Conservation (phyloP, 2,329 filamentous ascomycete genomes). For the Graphilbum fragrans region DNA sequence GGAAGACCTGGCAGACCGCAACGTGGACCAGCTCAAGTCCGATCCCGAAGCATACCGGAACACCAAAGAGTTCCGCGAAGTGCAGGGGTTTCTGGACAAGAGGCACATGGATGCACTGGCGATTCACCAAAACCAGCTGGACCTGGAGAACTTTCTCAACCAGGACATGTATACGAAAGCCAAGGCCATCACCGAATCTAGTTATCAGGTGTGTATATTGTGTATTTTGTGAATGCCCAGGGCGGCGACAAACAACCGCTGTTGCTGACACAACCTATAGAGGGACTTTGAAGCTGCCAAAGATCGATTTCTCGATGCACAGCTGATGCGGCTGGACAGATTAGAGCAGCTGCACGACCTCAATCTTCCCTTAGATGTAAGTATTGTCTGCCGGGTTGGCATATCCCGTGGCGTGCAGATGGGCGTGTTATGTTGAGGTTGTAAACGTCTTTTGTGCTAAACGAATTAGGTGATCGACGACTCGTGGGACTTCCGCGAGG, state of each 20-base stretch:
- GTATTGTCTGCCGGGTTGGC: slow-evolving; percentile 15
- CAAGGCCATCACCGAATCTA: slow-evolving; percentile 5
- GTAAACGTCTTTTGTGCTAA: background rate
- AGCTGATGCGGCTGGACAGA: slow-evolving; percentile 32
- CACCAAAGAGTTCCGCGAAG: slow-evolving; percentile 36
- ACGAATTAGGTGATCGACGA: slow-evolving; percentile 11
- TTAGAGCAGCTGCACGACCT: slow-evolving; percentile 30
- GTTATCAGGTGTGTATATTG: slow-evolving; percentile 7
- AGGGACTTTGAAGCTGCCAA: slow-evolving; percentile 18
- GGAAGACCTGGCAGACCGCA: slow-evolving; percentile 51
- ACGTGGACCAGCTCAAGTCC: slow-evolving; percentile 42
- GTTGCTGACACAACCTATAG: slow-evolving; percentile 1
- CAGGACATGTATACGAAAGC: slow-evolving; percentile 3
- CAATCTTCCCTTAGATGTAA: slow-evolving; percentile 35
- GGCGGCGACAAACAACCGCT: too few relatives aligned
- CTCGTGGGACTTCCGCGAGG: slow-evolving; percentile 10
- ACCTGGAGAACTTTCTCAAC: slow-evolving; percentile 9
- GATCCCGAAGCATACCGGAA: slow-evolving; percentile 40
- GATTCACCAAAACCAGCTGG: slow-evolving; percentile 12
- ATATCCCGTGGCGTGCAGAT: too few relatives aligned
- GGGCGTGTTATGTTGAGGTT: background rate
- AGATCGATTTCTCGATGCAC: slow-evolving; percentile 32
- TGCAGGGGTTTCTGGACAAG: slow-evolving; percentile 39
- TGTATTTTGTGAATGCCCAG: background rate
- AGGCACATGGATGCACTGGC: slow-evolving; percentile 20